These are phyloP conservation scores for Pseudocercospora fuligena DNA, from an alignment of 2,329 filamentous ascomycete species.

Conservation along the genomic window DNA sequence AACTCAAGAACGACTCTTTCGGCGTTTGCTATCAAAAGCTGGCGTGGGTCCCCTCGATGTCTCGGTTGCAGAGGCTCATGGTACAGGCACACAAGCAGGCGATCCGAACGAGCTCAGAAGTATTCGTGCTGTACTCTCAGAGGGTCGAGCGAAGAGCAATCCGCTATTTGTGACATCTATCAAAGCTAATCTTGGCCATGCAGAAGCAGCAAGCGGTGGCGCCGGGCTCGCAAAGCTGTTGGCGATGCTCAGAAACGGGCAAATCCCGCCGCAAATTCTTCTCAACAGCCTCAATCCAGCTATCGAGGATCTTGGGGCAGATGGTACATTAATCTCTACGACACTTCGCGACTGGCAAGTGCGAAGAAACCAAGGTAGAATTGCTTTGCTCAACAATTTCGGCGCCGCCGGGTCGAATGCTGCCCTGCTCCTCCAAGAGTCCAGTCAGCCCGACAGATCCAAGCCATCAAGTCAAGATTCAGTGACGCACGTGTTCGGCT, in stretches of 20 bases:
- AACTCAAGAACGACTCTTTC: conserved; percentile 24
- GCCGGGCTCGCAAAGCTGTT: conserved; percentile 46
- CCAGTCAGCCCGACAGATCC: conserved; percentile 10
- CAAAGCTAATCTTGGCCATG: conserved; percentile 39
- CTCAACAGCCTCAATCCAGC: conserved; percentile 17
- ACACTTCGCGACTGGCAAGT: conserved; percentile 7
- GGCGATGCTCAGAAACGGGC: conserved; percentile 42
- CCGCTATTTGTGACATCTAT: conserved; percentile 33
- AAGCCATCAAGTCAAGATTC: background rate
- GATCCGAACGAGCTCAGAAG: conserved; percentile 22
- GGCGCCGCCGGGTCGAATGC: conserved; percentile 46
- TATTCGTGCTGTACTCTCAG: conserved; percentile 37
- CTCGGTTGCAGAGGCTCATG: conserved; percentile 18
- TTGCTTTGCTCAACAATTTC: conserved; percentile 43
- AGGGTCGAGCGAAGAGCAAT: conserved; percentile 9
- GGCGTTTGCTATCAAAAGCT: conserved; percentile 1
- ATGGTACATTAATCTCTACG: conserved; percentile 9
- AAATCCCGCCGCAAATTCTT: conserved; percentile 18
- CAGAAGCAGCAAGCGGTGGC: conserved; percentile 41
- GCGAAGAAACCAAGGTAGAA: background rate
- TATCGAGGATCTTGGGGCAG: conserved; percentile 15
- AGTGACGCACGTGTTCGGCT: conserved; percentile 9
- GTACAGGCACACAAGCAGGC: conserved; percentile 32
- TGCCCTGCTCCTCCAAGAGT: conserved; percentile 36
- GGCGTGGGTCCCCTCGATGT: conserved; percentile 15